phyloP scores from a whole-genome alignment of 169 alveolate species.

The Cryptosporidium bovis region DNA sequence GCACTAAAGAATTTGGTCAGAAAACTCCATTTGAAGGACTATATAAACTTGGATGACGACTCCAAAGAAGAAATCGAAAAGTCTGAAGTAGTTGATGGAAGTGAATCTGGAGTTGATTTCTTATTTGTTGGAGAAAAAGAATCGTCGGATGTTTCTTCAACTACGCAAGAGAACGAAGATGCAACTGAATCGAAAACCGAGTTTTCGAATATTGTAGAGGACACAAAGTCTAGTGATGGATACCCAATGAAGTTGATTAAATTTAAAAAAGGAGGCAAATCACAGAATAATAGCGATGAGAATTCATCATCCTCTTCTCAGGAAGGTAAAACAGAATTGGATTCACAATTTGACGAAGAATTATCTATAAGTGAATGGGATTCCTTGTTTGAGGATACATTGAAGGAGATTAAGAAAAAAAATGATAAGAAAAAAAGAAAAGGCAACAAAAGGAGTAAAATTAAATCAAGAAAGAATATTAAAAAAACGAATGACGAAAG shows the following conservation, averaged over 20 bases:
- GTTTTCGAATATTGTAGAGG: background rate
- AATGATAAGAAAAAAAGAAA: background rate
- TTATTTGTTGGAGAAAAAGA: background rate
- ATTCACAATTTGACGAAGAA: slow-evolving; percentile 49
- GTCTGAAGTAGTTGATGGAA: background rate
- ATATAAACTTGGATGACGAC: slow-evolving; percentile 8
- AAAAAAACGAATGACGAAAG: slow-evolving; percentile 27
- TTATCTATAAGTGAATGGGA: slow-evolving; percentile 66
- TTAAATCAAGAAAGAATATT: slow-evolving; percentile 11
- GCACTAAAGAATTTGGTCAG: slow-evolving; percentile 21
- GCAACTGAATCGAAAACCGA: background rate
- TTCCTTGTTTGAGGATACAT: slow-evolving; percentile 11
- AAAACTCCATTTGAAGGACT: slow-evolving; percentile 38
- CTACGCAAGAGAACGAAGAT: background rate
- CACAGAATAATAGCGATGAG: slow-evolving; percentile 2
- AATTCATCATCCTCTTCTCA: background rate
- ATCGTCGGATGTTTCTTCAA: background rate
- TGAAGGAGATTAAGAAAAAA: background rate
- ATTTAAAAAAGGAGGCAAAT: background rate
- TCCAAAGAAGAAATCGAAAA: background rate
- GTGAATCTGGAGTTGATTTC: background rate
- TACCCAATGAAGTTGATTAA: background rate
- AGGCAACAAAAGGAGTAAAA: background rate
- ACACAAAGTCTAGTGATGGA: background rate
- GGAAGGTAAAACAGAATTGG: background rate